Conservation (phyloP, 75 land plant genomes). For the Chamaecyparis obtusa region DNA sequence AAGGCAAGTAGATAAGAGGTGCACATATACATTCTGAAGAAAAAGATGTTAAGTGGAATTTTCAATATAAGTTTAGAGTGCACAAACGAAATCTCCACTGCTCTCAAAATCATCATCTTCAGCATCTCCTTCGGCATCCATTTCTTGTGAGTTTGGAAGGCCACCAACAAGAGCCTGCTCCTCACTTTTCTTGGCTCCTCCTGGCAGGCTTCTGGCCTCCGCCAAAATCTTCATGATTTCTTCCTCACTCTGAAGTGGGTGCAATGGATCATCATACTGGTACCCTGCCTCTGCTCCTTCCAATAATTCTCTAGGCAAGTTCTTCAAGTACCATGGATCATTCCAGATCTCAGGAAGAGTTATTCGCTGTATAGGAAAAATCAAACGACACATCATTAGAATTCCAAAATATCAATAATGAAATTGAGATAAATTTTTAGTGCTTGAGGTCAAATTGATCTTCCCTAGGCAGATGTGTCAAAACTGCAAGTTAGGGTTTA, state of each 20-base stretch:
- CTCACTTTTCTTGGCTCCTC: constrained; percentile 6
- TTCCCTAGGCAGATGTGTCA: neutral
- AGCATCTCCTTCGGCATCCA: neutral
- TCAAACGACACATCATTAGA: neutral
- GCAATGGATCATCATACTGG: constrained; percentile 7
- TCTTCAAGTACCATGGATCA: constrained; percentile 76
- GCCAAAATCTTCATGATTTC: constrained; percentile 60
- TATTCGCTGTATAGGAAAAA: constrained; percentile 43
- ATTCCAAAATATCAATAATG: neutral
- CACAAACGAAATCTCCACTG: constrained; percentile 15
- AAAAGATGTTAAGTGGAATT: no score
- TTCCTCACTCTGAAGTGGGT: constrained; percentile 57
- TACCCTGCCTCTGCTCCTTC: constrained; percentile 47
- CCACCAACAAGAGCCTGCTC: constrained; percentile 22
- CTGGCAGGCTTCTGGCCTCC: constrained; percentile 43
- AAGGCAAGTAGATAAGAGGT: no score
- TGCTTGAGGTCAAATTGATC: neutral
- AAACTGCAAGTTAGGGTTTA: no score
- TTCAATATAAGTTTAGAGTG: neutral
- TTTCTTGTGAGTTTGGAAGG: neutral
- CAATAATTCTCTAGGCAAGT: constrained; percentile 56
- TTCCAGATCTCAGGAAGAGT: constrained; percentile 75
- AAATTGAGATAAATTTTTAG: no score
- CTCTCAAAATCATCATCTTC: constrained; percentile 17
- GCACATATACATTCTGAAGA: no score